Conservation (phyloP, 129 eudicot species). For the Lactuca saligna region DNA sequence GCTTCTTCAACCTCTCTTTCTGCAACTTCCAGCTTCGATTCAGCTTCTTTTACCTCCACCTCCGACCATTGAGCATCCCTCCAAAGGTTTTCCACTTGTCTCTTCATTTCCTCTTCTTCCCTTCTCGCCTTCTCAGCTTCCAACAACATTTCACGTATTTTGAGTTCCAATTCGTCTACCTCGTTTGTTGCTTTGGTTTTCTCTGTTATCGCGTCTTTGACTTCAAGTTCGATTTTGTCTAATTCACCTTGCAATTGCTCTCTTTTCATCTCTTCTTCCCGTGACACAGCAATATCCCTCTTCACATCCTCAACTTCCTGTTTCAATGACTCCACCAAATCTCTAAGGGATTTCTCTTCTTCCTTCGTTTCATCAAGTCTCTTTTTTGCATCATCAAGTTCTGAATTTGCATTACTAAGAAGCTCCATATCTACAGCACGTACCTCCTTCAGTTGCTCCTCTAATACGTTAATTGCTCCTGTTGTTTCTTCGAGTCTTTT, state of each 20-base stretch:
- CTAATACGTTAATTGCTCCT: constrained; percentile 44
- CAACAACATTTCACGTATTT: constrained; percentile 33
- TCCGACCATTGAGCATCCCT: constrained; percentile 54
- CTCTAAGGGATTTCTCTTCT: constrained; percentile 43
- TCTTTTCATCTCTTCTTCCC: constrained; percentile 37
- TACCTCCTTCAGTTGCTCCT: constrained; percentile 48
- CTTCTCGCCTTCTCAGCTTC: constrained; percentile 49
- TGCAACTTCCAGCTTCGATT: constrained; percentile 46
- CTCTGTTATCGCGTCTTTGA: constrained; percentile 39
- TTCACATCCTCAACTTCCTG: constrained; percentile 50
- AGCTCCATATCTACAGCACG: constrained; percentile 44
- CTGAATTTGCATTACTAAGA: constrained; percentile 24
- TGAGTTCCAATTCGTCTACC: constrained; percentile 34
- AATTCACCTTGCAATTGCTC: constrained; percentile 43
- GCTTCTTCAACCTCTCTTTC: constrained; percentile 71
- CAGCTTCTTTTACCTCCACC: constrained; percentile 37
- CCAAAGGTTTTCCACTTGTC: constrained; percentile 31
- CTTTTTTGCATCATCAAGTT: constrained; percentile 54
- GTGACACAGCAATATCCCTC: constrained; percentile 35
- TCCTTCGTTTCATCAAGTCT: constrained; percentile 39
- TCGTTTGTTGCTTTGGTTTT: constrained; percentile 28
- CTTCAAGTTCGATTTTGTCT: constrained; percentile 40
- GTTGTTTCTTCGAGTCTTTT: constrained; percentile 53
- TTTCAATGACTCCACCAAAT: constrained; percentile 41
- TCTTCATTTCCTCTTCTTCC: constrained; percentile 53